These are phyloP conservation scores for Phyllosticta paracitricarpa DNA, from an alignment of 2,329 filamentous ascomycete genomes.

Conservation along the genomic window DNA sequence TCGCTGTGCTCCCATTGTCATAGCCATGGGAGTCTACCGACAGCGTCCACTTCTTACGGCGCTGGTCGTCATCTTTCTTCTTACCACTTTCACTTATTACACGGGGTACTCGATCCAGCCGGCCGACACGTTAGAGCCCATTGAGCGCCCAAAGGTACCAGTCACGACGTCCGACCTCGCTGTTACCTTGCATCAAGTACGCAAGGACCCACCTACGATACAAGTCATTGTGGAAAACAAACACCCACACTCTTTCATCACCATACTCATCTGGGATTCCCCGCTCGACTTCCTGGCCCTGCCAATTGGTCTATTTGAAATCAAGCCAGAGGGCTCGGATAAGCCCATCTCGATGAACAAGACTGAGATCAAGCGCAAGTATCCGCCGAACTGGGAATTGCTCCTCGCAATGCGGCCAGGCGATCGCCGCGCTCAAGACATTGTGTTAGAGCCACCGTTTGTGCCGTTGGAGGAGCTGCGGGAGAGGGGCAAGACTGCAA, in stretches of 20 bases:
- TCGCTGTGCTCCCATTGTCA: background rate
- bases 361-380: constrained; percentile 21
- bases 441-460: constrained; percentile 28
- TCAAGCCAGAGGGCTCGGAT: constrained; percentile 19
- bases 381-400: constrained; percentile 27
- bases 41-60: constrained; percentile 23
- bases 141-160: background rate
- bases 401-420: constrained; percentile 27
- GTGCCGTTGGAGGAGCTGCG: constrained; percentile 28
- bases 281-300: constrained; percentile 30
- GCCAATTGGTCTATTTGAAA: constrained; percentile 28
- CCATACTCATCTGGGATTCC: constrained; percentile 31
- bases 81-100: constrained; percentile 27
- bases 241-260: constrained; percentile 23
- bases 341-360: constrained; percentile 20
- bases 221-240: constrained; percentile 29
- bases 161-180: constrained; percentile 19
- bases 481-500: constrained; percentile 24
- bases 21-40: background rate
- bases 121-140: background rate
- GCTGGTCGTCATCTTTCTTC: constrained; percentile 36
- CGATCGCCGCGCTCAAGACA: constrained; percentile 22
- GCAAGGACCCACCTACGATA: constrained; percentile 22
- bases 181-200: constrained; percentile 21
- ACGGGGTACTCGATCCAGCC: background rate